These are phyloP conservation scores for Thalassiosira mediterranea DNA, from an alignment of 352 stramenopile genomes.

Conservation along the genomic window DNA sequence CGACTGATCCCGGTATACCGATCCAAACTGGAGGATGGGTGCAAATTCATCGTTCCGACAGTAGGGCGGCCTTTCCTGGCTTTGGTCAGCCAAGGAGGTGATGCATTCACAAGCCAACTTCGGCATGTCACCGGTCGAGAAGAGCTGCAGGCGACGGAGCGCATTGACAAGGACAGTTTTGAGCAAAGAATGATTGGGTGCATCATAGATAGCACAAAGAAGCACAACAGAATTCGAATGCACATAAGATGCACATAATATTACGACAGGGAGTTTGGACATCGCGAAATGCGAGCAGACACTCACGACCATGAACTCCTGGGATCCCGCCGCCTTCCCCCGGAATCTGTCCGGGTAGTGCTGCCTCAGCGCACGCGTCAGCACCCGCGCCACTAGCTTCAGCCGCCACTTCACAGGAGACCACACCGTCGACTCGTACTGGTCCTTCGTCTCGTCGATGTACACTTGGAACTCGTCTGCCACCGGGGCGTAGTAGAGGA, in stretches of 20 bases:
- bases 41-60: neutral
- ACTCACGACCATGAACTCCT: slow-evolving; percentile 42
- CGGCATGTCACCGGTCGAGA: slow-evolving; percentile 2
- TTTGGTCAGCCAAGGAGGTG: neutral
- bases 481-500: slow-evolving; percentile 23
- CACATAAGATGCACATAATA: too few relatives aligned
- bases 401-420: slow-evolving; percentile 16
- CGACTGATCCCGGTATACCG: neutral
- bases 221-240: too few relatives aligned
- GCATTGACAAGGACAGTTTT: too few relatives aligned
- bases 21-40: slow-evolving; percentile 6
- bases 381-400: slow-evolving; percentile 20
- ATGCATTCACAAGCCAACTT: slow-evolving; percentile 12
- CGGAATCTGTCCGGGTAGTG: slow-evolving; percentile 33
- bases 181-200: too few relatives aligned
- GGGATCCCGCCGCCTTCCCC: neutral
- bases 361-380: slow-evolving; percentile 27
- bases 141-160: too few relatives aligned
- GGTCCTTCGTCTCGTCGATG: slow-evolving; percentile 34
- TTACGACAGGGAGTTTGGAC: too few relatives aligned
- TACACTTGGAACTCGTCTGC: slow-evolving; percentile 31
- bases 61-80: neutral
- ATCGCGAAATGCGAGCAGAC: too few relatives aligned
- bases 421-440: slow-evolving; percentile 3
- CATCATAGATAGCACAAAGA: too few relatives aligned